Conservation (phyloP, 768 basidiomycete genomes). For the Pleurotus ostreatus region DNA sequence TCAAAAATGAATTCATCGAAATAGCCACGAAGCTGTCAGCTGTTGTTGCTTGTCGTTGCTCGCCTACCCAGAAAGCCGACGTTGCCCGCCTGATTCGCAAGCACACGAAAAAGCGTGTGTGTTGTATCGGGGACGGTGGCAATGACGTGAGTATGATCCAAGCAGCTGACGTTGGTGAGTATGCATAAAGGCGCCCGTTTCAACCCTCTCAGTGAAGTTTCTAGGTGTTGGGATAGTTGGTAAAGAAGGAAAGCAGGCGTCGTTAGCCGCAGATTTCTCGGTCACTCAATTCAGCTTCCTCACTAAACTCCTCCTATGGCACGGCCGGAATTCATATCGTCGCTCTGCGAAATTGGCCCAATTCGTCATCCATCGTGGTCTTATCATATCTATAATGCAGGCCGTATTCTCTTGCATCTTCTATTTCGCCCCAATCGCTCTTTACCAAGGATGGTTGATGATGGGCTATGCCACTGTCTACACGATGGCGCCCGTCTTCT, state of each 20-base stretch:
- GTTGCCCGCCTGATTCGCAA: conserved; percentile 90
- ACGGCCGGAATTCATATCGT: conserved; percentile 97
- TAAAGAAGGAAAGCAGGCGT: conserved; percentile 98
- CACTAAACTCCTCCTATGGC: conserved; percentile 97
- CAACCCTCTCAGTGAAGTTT: no score
- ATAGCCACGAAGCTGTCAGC: conserved; percentile 94
- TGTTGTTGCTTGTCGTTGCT: conserved; percentile 96
- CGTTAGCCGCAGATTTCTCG: conserved; percentile 97
- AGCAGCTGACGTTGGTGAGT: conserved; percentile 94
- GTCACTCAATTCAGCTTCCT: conserved; percentile 95
- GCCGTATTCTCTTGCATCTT: conserved; percentile 93
- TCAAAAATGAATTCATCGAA: conserved; percentile 93
- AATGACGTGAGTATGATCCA: conserved; percentile 99
- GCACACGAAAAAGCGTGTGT: conserved; percentile 91
- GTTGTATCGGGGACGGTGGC: conserved; percentile 98
- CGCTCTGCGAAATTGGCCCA: conserved; percentile 97
- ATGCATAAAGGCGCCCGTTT: no score
- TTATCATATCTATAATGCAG: conserved; percentile 98
- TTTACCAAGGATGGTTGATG: conserved; percentile 98
- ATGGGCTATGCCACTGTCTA: conserved; percentile 95
- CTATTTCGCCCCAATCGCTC: conserved; percentile 91
- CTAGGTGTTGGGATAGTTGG: conserved; percentile 95
- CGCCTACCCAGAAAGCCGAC: conserved; percentile 98
- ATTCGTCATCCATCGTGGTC: conserved; percentile 95
- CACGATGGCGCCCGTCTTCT: conserved; percentile 99